These are phyloP conservation scores for Fusarium sp. DNA, from an alignment of 2,329 filamentous ascomycete species.

Conservation along the genomic window DNA sequence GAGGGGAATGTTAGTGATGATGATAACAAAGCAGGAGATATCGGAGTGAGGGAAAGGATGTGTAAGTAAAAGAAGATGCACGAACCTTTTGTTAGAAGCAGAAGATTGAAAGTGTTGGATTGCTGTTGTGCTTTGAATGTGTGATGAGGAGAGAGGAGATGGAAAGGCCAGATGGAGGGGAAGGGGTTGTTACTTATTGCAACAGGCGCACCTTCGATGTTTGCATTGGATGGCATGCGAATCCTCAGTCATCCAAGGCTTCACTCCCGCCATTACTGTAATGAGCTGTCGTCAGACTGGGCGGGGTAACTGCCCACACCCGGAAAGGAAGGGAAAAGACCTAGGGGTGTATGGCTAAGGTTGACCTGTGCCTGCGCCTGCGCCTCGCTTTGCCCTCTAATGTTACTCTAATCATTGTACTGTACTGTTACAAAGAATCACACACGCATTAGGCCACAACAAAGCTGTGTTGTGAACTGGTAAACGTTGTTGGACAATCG, in stretches of 20 bases:
- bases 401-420: conserved; percentile 1
- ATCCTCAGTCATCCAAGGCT: conserved; percentile 34
- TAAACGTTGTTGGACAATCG: conserved; percentile 40
- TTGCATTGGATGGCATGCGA: conserved; percentile 12
- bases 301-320: conserved; percentile 54
- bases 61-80: background rate
- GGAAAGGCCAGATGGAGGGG: conserved; percentile 41
- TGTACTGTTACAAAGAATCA: conserved; percentile 7
- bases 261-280: background rate
- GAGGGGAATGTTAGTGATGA: conserved; percentile 16
- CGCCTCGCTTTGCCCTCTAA: conserved; percentile 29
- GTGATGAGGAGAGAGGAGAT: conserved; percentile 44
- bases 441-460: conserved; percentile 5
- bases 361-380: conserved; percentile 26
- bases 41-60: background rate
- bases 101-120: conserved; percentile 39
- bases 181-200: conserved; percentile 52
- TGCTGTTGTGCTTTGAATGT: conserved; percentile 35
- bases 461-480: background rate
- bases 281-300: conserved; percentile 56
- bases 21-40: conserved; percentile 1
- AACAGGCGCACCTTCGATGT: conserved; percentile 33
- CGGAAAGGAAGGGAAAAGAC: conserved; percentile 26
- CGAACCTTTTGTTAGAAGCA: conserved; percentile 41
- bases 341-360: conserved; percentile 27